These are phyloP conservation scores for Talaromyces proteolyticus DNA, from an alignment of 495 filamentous ascomycete genomes.

Conservation along the genomic window DNA sequence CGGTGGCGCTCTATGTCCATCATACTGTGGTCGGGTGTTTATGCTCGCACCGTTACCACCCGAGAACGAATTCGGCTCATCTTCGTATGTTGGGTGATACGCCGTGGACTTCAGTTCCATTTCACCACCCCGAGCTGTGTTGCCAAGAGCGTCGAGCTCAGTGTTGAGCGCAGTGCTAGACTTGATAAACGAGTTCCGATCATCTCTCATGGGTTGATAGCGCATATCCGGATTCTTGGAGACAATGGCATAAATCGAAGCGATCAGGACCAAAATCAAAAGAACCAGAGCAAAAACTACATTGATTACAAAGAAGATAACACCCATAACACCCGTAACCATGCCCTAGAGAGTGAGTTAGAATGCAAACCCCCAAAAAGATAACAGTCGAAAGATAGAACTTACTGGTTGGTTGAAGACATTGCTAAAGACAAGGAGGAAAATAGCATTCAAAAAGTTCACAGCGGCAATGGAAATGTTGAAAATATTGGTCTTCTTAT, in stretches of 20 bases:
- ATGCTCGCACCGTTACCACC: slow-evolving; percentile 35
- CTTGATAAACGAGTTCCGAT: slow-evolving; percentile 97
- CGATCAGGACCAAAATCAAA: slow-evolving; percentile 80
- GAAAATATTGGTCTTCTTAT: slow-evolving; percentile 97
- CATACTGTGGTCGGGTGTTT: slow-evolving; percentile 23
- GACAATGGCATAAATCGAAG: slow-evolving; percentile 74
- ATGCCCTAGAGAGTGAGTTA: slow-evolving; percentile 35
- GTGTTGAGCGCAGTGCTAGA: slow-evolving; percentile 85
- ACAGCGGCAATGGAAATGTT: slow-evolving; percentile 88
- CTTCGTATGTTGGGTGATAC: slow-evolving; percentile 65
- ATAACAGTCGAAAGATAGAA: too few species aligned
- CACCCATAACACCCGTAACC: slow-evolving; percentile 88
- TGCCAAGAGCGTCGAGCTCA: slow-evolving; percentile 89
- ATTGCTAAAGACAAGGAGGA: slow-evolving; percentile 77
- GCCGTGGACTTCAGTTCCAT: slow-evolving; percentile 61
- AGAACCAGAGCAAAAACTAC: slow-evolving; percentile 82
- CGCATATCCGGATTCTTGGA: slow-evolving; percentile 95
- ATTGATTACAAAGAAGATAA: slow-evolving; percentile 90
- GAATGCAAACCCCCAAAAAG: not conserved
- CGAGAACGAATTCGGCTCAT: slow-evolving; percentile 67
- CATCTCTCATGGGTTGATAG: slow-evolving; percentile 95
- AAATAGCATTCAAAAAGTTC: slow-evolving; percentile 88
- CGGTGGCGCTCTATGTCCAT: slow-evolving; percentile 16
- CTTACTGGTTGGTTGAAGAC: slow-evolving; percentile 79
- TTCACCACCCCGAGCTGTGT: slow-evolving; percentile 69